A percentile compares a stretch with the other conserved stretches of the same genome.
phyloP scores from a whole-genome alignment of 441 rosid species.

The Pelargonium australe region DNA sequence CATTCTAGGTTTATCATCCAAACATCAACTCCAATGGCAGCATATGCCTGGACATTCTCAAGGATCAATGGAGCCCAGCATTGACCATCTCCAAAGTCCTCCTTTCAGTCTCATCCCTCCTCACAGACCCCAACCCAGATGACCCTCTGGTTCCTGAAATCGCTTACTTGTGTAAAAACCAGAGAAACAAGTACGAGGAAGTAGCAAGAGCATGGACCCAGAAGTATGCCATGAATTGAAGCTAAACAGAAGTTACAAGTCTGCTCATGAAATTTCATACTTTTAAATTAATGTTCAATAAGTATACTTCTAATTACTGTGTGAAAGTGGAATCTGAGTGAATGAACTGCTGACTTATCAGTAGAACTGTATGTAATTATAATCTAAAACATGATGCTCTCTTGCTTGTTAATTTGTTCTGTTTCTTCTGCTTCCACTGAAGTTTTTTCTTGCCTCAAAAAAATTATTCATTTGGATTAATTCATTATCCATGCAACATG shows the following conservation, averaged over 20 bases:
- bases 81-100: constrained; percentile 9
- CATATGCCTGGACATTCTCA: constrained; percentile 10
- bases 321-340: not conserved
- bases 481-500: no score
- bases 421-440: not conserved
- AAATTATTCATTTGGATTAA: no score
- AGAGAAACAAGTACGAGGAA: constrained; percentile 9
- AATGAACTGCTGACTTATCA: not conserved
- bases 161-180: constrained; percentile 2
- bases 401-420: not conserved
- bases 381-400: not conserved
- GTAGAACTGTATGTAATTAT: not conserved
- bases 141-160: constrained; percentile 5
- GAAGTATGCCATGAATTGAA: constrained; percentile 7
- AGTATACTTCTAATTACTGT: not conserved
- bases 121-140: constrained; percentile 5
- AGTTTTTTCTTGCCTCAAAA: not conserved
- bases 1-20: constrained; percentile 7
- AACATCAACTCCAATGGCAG: constrained; percentile 13
- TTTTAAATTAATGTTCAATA: not conserved
- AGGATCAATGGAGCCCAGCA: constrained; percentile 11
- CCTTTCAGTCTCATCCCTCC: constrained; percentile 2
- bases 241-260: not conserved
- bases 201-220: constrained; percentile 8
- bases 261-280: not conserved